Conservation (phyloP, 805 yeast genomes). For the Kodamaea hsintzibuensis region DNA sequence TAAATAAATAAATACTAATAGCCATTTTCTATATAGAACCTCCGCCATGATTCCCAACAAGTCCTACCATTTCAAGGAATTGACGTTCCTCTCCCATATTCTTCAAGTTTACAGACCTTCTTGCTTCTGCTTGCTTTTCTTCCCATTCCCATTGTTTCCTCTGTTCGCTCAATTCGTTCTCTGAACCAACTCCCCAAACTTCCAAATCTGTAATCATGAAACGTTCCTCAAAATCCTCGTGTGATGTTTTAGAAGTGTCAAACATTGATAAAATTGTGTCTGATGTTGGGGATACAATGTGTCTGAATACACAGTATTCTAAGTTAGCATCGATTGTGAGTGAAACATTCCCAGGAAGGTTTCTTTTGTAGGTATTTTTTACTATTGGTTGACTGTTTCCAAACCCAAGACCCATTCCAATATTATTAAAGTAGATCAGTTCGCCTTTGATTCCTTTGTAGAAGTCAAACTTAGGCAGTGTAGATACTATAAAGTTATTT, state of each 20-base stretch:
- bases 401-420: constrained; percentile 81
- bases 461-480: constrained; percentile 65
- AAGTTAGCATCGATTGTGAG: constrained; percentile 74
- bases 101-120: constrained; percentile 67
- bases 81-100: constrained; percentile 81
- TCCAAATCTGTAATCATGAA: constrained; percentile 75
- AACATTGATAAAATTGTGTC: constrained; percentile 34
- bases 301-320: constrained; percentile 80
- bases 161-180: constrained; percentile 75
- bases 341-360: constrained; percentile 74
- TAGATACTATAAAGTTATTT: constrained; percentile 57
- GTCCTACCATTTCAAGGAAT: constrained; percentile 78
- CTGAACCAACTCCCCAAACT: constrained; percentile 90
- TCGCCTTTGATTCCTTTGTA: constrained; percentile 34
- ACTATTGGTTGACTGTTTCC: constrained; percentile 68
- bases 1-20: background rate
- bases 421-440: constrained; percentile 64
- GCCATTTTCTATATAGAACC: constrained; percentile 47
- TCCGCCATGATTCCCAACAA: constrained; percentile 50
- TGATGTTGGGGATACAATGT: constrained; percentile 56
- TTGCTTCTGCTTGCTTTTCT: constrained; percentile 74
- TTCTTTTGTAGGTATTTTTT: constrained; percentile 46
- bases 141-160: constrained; percentile 88
- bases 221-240: constrained; percentile 59
- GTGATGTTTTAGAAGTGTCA: constrained; percentile 17